Conservation (phyloP, 495 filamentous ascomycete genomes). For the Penicillium goetzii region DNA sequence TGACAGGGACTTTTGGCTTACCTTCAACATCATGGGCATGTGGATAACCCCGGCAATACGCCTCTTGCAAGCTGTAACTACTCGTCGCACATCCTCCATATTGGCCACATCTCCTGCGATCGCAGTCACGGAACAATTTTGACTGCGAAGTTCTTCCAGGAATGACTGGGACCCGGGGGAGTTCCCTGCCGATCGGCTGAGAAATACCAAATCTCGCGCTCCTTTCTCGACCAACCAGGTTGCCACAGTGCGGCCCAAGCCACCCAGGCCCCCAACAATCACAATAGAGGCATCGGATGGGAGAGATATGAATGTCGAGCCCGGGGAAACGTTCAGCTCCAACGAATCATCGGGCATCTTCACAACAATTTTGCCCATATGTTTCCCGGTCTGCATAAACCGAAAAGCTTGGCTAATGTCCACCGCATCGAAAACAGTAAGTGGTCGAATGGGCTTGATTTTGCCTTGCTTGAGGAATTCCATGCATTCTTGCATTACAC, state of each 20-base stretch:
- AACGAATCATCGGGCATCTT: conserved; percentile 21
- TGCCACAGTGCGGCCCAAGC: conserved; percentile 58
- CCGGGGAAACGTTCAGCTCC: not conserved
- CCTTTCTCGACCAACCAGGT: conserved; percentile 60
- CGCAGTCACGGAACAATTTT: conserved; percentile 22
- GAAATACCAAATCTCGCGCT: conserved; percentile 56
- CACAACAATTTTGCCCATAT: conserved; percentile 41
- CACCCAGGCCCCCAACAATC: conserved; percentile 53
- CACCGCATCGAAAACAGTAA: conserved; percentile 42
- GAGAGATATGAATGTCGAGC: conserved; percentile 6
- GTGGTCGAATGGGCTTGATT: conserved; percentile 43
- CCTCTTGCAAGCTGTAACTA: conserved; percentile 2
- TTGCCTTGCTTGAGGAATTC: not conserved
- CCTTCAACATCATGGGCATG: conserved; percentile 35
- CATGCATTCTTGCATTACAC: conserved; percentile 3
- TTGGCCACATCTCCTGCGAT: conserved; percentile 24
- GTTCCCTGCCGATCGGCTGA: conserved; percentile 30
- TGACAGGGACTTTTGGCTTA: not conserved
- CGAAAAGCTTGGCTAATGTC: conserved; percentile 52
- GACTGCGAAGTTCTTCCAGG: conserved; percentile 37
- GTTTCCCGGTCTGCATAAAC: conserved; percentile 48
- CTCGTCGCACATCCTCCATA: conserved; percentile 14
- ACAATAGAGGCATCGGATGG: conserved; percentile 37
- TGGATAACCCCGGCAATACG: conserved; percentile 37
- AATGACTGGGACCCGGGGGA: conserved; percentile 25